These are phyloP conservation scores for Xylariomycetidae sp. DNA, from an alignment of 2,329 filamentous ascomycete species.

Conservation along the genomic window DNA sequence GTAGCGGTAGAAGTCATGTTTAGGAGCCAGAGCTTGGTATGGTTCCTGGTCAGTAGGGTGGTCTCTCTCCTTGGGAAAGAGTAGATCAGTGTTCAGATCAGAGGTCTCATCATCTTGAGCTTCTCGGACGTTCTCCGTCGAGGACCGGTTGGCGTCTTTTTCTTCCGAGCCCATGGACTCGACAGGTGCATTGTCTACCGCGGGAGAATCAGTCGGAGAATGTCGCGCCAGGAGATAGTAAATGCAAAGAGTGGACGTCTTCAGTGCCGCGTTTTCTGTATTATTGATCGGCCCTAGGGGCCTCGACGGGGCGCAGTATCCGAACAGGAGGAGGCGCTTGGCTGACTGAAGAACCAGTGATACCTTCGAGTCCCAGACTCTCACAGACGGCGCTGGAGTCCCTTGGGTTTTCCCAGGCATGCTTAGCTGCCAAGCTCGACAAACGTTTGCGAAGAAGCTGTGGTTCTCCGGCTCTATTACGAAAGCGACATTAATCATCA, in stretches of 20 bases:
- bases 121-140: background rate
- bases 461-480: constrained; percentile 22
- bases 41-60: constrained; percentile 17
- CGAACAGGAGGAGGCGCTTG: constrained; percentile 29
- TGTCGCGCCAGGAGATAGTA: constrained; percentile 29
- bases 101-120: constrained; percentile 1
- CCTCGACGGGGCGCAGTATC: background rate
- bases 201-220: constrained; percentile 26
- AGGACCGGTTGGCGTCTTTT: background rate
- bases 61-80: constrained; percentile 22
- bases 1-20: constrained; percentile 31
- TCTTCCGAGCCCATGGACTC: background rate
- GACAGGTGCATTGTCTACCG: background rate
- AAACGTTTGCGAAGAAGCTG: constrained; percentile 16
- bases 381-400: constrained; percentile 28
- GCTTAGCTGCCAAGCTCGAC: constrained; percentile 19
- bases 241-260: constrained; percentile 17
- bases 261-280: constrained; percentile 8
- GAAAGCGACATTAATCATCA: constrained; percentile 30
- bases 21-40: constrained; percentile 17
- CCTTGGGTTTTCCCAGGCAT: constrained; percentile 27
- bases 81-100: constrained; percentile 12
- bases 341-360: constrained; percentile 32
- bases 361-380: constrained; percentile 26
- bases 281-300: constrained; percentile 7